A percentile compares a stretch with the other conserved stretches of the same genome.
phyloP scores from a whole-genome alignment of 2,329 filamentous ascomycete genomes.

The Pseudogymnoascus sp. region DNA sequence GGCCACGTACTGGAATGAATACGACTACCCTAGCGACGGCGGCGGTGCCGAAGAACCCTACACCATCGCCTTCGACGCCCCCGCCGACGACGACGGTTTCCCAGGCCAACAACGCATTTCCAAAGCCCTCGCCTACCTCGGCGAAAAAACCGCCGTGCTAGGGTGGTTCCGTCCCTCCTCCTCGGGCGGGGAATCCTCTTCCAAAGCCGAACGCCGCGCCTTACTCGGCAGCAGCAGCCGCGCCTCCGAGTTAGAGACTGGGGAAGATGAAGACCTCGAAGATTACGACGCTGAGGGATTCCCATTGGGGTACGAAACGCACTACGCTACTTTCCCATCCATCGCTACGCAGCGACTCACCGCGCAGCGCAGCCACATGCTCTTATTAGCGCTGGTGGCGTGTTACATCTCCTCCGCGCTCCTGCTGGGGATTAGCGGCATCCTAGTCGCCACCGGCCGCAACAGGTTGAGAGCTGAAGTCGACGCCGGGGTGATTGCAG shows the following conservation, averaged over 20 bases:
- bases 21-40: constrained; percentile 68
- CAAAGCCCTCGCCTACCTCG: neutral
- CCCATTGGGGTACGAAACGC: constrained; percentile 44
- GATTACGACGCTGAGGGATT: constrained; percentile 44
- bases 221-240: neutral
- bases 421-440: constrained; percentile 55
- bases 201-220: neutral
- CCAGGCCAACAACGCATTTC: constrained; percentile 29
- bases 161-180: neutral
- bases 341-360: constrained; percentile 44
- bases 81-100: constrained; percentile 50
- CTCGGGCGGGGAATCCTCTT: neutral
- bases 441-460: constrained; percentile 60
- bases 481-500: constrained; percentile 63
- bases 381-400: constrained; percentile 45
- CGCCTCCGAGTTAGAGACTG: neutral
- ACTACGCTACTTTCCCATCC: constrained; percentile 46
- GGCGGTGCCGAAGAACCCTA: constrained; percentile 54
- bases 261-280: constrained; percentile 40
- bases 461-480: constrained; percentile 63
- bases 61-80: constrained; percentile 59
- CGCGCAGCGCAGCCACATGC: constrained; percentile 45
- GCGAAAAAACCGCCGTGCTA: neutral
- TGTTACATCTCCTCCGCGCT: constrained; percentile 53
- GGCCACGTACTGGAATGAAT: constrained; percentile 71